phyloP scores from a whole-genome alignment of 2,329 filamentous ascomycete species.

The Clarireedia hainanense region DNA sequence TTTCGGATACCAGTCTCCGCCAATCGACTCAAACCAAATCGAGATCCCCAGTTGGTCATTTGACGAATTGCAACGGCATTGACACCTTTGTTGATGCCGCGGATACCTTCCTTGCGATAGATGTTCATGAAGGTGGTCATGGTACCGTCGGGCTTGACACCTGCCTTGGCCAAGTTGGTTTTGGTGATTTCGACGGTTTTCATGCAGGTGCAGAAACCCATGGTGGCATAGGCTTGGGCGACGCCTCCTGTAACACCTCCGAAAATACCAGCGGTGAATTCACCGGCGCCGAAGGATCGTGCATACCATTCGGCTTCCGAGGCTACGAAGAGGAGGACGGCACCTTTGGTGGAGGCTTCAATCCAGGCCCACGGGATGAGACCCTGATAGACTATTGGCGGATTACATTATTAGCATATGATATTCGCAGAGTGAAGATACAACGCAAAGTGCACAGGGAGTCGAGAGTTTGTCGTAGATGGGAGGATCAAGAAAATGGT shows the following conservation, averaged over 20 bases:
- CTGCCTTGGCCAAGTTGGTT: slow-evolving; percentile 81
- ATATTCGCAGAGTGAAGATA: not conserved
- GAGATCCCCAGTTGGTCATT: slow-evolving; percentile 98
- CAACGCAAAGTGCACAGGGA: not conserved
- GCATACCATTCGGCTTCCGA: slow-evolving; percentile 97
- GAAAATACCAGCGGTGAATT: slow-evolving; percentile 81
- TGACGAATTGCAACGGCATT: slow-evolving; percentile 98
- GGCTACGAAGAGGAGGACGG: slow-evolving; percentile 96
- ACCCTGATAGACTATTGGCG: slow-evolving; percentile 82
- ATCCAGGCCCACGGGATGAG: slow-evolving; percentile 99
- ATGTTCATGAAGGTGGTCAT: slow-evolving; percentile 96
- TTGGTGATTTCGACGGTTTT: slow-evolving; percentile 99
- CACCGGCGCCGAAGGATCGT: slow-evolving; percentile 69
- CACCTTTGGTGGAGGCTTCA: slow-evolving; percentile 98
- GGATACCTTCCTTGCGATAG: slow-evolving; percentile 87
- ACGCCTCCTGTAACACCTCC: slow-evolving; percentile 93
- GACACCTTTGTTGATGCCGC: slow-evolving; percentile 96
- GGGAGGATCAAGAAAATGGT: not conserved
- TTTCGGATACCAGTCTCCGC: slow-evolving; percentile 83
- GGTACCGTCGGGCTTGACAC: slow-evolving; percentile 80
- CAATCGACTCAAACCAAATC: slow-evolving; percentile 88
- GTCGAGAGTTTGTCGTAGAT: not conserved
- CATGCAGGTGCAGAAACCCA: slow-evolving; percentile 99
- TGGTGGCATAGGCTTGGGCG: slow-evolving; percentile 96
- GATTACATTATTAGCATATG: slow-evolving; percentile 21